Evolutionary conservation across 1,284 basidiomycete genomes (phyloP).

Genomic region (Singerocomus rubriflavus): DNA sequence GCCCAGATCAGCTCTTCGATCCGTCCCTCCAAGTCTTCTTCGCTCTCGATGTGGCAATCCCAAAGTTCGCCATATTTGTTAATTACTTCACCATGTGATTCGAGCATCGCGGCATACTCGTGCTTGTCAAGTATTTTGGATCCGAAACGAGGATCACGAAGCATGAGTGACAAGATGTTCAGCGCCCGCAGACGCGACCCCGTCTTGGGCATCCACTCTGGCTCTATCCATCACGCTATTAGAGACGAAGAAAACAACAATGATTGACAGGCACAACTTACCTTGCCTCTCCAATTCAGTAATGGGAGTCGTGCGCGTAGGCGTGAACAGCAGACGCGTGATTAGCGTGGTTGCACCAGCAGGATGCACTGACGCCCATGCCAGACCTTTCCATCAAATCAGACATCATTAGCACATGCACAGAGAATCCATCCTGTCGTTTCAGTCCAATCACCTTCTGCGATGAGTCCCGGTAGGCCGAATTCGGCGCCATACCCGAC

Average conservation of each 20-base stretch:
- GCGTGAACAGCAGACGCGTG: constrained; percentile 30
- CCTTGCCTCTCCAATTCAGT: constrained; percentile 25
- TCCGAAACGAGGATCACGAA: constrained; percentile 35
- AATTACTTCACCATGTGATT: constrained; percentile 32
- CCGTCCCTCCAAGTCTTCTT: constrained; percentile 27
- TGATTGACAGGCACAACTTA: not conserved
- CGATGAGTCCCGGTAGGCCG: constrained; percentile 55
- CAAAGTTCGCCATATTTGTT: constrained; percentile 31
- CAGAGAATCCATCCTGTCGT: not conserved
- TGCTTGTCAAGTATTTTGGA: constrained; percentile 29
- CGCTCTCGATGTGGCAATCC: constrained; percentile 28
- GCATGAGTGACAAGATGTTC: constrained; percentile 38
- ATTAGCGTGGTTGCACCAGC: constrained; percentile 29
- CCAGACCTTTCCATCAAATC: constrained; percentile 37
- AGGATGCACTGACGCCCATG: constrained; percentile 42
- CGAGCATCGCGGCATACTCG: constrained; percentile 31
- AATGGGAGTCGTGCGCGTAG: constrained; percentile 27
- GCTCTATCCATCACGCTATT: constrained; percentile 6
- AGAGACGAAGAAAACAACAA: not conserved
- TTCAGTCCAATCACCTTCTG: constrained; percentile 47
- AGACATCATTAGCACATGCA: not conserved
- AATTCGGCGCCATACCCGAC: constrained; percentile 64
- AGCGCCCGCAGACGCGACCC: constrained; percentile 35
- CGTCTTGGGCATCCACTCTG: constrained; percentile 24
- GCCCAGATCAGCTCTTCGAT: constrained; percentile 35